These are phyloP conservation scores for Xylaria sp. DNA, from an alignment of 2,329 filamentous ascomycete genomes.

Conservation along the genomic window DNA sequence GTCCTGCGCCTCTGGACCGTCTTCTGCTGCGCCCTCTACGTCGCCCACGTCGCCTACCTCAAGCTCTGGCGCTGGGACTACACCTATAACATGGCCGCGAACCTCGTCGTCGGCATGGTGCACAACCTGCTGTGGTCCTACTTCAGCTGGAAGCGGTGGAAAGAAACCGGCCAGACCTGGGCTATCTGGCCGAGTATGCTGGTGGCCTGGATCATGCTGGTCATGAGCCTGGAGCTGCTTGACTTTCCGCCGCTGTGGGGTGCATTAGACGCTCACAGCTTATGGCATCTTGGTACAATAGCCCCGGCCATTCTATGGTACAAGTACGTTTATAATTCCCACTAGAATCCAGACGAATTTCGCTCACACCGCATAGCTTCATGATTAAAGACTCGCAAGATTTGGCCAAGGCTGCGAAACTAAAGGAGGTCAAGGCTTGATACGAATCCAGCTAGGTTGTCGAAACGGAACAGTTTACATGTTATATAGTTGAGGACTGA, in stretches of 20 bases:
- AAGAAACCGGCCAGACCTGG: constrained; percentile 78
- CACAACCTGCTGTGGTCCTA: constrained; percentile 87
- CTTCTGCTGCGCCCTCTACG: constrained; percentile 76
- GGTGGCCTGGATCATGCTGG: constrained; percentile 89
- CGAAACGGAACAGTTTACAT: not conserved
- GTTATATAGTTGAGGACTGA: not conserved
- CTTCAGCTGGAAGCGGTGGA: constrained; percentile 81
- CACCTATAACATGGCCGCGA: constrained; percentile 97
- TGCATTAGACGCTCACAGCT: constrained; percentile 88
- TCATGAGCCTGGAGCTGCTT: constrained; percentile 94
- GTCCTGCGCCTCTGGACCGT: constrained; percentile 79
- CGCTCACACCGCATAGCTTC: constrained; percentile 69
- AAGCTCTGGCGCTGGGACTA: constrained; percentile 93
- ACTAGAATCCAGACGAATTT: not conserved
- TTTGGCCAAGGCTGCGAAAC: constrained; percentile 63
- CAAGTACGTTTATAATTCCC: constrained; percentile 71
- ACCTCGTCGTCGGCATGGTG: constrained; percentile 81
- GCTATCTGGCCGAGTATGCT: constrained; percentile 89
- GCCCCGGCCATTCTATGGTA: constrained; percentile 91
- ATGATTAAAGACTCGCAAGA: constrained; percentile 87
- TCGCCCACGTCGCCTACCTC: constrained; percentile 82
- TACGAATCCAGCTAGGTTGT: not conserved
- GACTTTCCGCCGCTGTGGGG: constrained; percentile 90
- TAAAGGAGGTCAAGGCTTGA: constrained; percentile 75
- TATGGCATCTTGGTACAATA: constrained; percentile 97